These are phyloP conservation scores for Penicillium sp. DNA, from an alignment of 2,329 filamentous ascomycete species.

Conservation along the genomic window DNA sequence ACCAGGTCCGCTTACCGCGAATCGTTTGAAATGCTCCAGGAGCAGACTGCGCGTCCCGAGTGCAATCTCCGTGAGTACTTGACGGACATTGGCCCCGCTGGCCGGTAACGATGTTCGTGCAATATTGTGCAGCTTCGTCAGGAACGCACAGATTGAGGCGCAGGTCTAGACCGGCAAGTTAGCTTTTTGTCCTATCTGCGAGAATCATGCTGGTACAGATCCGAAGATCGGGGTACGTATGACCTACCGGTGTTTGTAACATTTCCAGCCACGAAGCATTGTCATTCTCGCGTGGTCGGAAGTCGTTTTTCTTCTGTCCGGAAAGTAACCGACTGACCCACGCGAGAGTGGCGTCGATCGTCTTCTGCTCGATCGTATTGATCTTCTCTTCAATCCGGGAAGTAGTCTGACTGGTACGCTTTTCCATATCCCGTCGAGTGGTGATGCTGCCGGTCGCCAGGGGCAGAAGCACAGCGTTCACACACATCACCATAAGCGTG, in stretches of 20 bases:
- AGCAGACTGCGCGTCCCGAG: slow-evolving; percentile 70
- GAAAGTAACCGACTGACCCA: slow-evolving; percentile 69
- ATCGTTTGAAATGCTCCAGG: slow-evolving; percentile 91
- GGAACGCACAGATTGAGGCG: slow-evolving; percentile 71
- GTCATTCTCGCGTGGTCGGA: slow-evolving; percentile 76
- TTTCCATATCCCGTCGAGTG: slow-evolving; percentile 82
- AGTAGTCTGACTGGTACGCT: slow-evolving; percentile 67
- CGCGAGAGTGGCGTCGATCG: slow-evolving; percentile 66
- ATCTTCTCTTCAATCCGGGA: slow-evolving; percentile 81
- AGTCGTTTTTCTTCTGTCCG: slow-evolving; percentile 81
- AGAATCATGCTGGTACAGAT: not conserved
- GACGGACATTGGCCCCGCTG: slow-evolving; percentile 69
- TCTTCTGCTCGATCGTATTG: slow-evolving; percentile 62
- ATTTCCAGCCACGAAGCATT: slow-evolving; percentile 57
- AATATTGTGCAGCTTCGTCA: slow-evolving; percentile 61
- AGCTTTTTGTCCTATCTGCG: not conserved
- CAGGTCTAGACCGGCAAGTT: slow-evolving; percentile 54
- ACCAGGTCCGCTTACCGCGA: slow-evolving; percentile 85
- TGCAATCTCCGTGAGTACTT: slow-evolving; percentile 78
- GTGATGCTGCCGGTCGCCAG: slow-evolving; percentile 86
- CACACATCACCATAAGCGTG: slow-evolving; percentile 88
- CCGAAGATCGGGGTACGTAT: not conserved
- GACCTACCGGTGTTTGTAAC: slow-evolving; percentile 64
- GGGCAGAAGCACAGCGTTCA: slow-evolving; percentile 82
- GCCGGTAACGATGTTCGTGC: slow-evolving; percentile 59